These are phyloP conservation scores for Gonapodya prolifera DNA, from an alignment of 192 early-diverging fungal genomes.

Conservation along the genomic window DNA sequence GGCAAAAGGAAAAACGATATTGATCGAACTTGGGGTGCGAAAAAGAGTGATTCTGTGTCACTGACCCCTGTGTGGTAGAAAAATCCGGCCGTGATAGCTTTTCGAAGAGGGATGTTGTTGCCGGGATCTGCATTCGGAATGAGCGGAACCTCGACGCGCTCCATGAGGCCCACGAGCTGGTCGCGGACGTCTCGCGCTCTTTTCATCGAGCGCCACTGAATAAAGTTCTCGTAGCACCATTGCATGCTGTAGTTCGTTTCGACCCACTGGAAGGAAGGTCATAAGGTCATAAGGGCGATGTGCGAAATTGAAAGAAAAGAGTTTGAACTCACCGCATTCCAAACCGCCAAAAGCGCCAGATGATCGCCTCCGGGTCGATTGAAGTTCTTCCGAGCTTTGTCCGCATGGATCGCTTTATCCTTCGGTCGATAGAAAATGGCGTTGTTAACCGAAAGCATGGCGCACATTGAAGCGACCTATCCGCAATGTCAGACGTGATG, in stretches of 20 bases:
- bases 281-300: background rate
- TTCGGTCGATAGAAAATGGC: constrained; percentile 76
- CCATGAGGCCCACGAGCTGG: constrained; percentile 83
- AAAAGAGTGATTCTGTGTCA: background rate
- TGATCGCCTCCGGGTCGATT: constrained; percentile 91
- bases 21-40: background rate
- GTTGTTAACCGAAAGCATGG: constrained; percentile 80
- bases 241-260: constrained; percentile 78
- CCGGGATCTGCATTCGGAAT: constrained; percentile 69
- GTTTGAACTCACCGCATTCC: constrained; percentile 57
- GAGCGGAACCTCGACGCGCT: constrained; percentile 77
- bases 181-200: constrained; percentile 85
- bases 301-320: background rate
- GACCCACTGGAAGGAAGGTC: constrained; percentile 23
- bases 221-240: constrained; percentile 97
- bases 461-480: constrained; percentile 73
- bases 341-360: constrained; percentile 77
- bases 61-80: constrained; percentile 68
- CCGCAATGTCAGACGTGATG: background rate
- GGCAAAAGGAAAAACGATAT: background rate
- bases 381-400: constrained; percentile 82
- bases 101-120: constrained; percentile 79
- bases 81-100: constrained; percentile 86
- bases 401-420: constrained; percentile 83
- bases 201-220: constrained; percentile 82